Base-by-base conservation (phyloP, 2,329 filamentous ascomycete species). In the Penicillium sp. region DNA sequence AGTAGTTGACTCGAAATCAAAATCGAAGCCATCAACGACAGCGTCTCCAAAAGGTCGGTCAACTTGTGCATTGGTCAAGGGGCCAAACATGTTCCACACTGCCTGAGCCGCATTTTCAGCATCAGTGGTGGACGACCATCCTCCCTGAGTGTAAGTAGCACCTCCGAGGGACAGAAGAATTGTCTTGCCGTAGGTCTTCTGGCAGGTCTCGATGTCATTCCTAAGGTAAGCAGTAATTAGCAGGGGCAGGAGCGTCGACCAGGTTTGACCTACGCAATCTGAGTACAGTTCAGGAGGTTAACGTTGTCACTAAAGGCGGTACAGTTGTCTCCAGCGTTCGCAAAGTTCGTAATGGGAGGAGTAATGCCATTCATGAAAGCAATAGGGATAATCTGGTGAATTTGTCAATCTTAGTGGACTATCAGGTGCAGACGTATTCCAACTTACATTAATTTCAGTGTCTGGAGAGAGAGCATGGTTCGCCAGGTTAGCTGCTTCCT, bases 21-120 rank as follows among this genome's bases (percentile, higher is more conserved):
- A 85, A 75, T 91, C 88, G 71, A 91, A 90, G 13, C 89, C 89
- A 70, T 91, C 87, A 43, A 91, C 76, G 1, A 85, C 79, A 11
- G 87, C 83, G 10, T 74, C 73, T 56, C 86, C 86, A 70, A 91
- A 91, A 0, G 88, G 89, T 10, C 89, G 83, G 54, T 84, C 78
- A 9, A 76, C 76, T 22, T 73, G 75, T 4, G 75, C 64, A 31
- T 75, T 69, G 7, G 74, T 70, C 4, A 50, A 13, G 6, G 87
- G 85, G 11, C 88, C 88, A 71, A 90, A 91, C 67, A 85, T 87
- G 49, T 82, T 77, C 88, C 88, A 91, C 50, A 91, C 74, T 22
- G 81, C 79, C 54, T 86, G 74, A 0, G 88, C 88, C 5, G 82
- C 82, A 1, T 75, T 67, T 13, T 76, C 66, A 9, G 87, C 87